phyloP scores from a whole-genome alignment of 257 asterid genomes.

The Euphrasia confusa region DNA sequence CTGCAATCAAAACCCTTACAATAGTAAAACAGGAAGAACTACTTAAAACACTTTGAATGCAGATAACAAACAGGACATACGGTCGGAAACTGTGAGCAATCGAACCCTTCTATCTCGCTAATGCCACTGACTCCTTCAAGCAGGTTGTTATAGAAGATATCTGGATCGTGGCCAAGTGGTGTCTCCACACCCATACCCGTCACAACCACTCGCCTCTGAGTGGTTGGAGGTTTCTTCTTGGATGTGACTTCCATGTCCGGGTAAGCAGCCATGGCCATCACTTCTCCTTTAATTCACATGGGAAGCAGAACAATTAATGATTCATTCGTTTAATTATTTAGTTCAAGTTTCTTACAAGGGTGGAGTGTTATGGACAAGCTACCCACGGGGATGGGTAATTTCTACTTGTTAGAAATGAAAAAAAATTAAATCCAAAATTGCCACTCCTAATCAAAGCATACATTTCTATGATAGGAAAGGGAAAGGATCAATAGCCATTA shows the following conservation, averaged over 20 bases:
- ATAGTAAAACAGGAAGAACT: constrained; percentile 24
- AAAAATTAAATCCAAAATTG: constrained; percentile 18
- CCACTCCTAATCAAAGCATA: not conserved
- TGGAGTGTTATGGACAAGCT: not conserved
- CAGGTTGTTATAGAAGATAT: constrained; percentile 64
- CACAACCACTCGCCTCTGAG: constrained; percentile 73
- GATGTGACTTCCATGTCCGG: constrained; percentile 38
- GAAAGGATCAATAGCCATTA: not conserved
- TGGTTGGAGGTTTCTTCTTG: constrained; percentile 56
- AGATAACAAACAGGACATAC: constrained; percentile 37
- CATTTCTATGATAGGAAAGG: not conserved
- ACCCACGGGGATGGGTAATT: constrained; percentile 4
- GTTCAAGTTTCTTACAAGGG: not conserved
- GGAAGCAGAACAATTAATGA: constrained; percentile 12
- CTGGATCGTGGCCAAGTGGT: constrained; percentile 67
- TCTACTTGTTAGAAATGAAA: not conserved
- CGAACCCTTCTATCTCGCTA: constrained; percentile 74
- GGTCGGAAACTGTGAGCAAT: constrained; percentile 70
- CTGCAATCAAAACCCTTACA: constrained; percentile 34
- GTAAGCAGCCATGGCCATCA: constrained; percentile 43
- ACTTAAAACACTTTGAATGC: constrained; percentile 13
- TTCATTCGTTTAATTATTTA: not conserved
- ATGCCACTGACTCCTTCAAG: constrained; percentile 81
- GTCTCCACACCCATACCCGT: constrained; percentile 89
- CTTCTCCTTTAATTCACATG: constrained; percentile 43